A percentile compares a stretch with the other conserved stretches of the same genome.
Conservation (phyloP, 2,329 filamentous ascomycete species). For the Eutypa lata region DNA sequence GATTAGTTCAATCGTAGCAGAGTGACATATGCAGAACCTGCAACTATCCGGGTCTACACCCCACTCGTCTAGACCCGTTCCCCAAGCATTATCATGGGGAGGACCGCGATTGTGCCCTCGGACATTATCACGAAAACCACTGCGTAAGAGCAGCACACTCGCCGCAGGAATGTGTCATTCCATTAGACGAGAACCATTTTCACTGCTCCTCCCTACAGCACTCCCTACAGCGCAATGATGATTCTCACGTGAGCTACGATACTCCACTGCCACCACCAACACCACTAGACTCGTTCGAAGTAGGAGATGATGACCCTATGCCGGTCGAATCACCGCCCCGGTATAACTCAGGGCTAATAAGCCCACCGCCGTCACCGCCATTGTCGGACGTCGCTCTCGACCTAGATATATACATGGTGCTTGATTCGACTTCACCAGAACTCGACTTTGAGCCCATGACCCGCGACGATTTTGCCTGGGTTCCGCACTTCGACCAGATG, state of each 20-base stretch:
- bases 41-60: conserved; percentile 12
- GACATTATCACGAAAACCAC: conserved; percentile 15
- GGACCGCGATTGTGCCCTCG: conserved; percentile 17
- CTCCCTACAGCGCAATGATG: neutral
- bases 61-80: conserved; percentile 12
- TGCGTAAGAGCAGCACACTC: conserved; percentile 19
- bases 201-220: neutral
- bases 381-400: too few species aligned
- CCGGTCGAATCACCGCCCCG: neutral
- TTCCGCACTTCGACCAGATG: too few species aligned
- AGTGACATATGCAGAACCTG: conserved; percentile 5
- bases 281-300: neutral
- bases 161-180: conserved; percentile 14
- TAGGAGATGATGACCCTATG: too few species aligned
- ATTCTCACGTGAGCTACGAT: too few species aligned
- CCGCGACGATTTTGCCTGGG: too few species aligned
- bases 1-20: neutral
- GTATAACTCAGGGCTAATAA: too few species aligned
- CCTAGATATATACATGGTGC: too few species aligned
- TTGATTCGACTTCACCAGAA: too few species aligned
- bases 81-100: conserved; percentile 18
- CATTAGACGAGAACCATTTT: neutral
- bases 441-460: too few species aligned
- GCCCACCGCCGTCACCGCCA: too few species aligned
- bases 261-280: too few species aligned